Evolutionary conservation across 495 filamentous ascomycete species (phyloP), one percentile per base, ranked within the genome.

Genomic region (Poronia punctata): DNA sequence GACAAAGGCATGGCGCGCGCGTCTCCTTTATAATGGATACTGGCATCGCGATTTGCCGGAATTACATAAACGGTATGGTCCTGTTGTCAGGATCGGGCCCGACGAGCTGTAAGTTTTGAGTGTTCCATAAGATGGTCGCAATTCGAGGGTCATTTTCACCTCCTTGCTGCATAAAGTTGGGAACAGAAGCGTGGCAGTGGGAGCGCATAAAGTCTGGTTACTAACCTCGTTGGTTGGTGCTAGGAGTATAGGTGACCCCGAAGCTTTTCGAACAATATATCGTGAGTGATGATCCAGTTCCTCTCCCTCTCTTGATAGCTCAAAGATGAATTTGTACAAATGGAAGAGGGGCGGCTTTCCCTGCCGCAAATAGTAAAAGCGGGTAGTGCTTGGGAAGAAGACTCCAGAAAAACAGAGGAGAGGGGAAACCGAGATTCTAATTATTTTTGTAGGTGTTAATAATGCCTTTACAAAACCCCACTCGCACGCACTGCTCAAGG

Each of bases 51-150:
- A 33, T 25, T 22, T 41, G 9, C 14, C 33, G 2, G 27, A 12
- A 2, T 16, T 33, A 12, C 38, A 41, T 20, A 19, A 16, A 17
- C 38, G 38, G 12, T 33, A 41, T 20, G 38, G 38, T 4, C 29
- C 38, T 5, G 38, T 41, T 9, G 38, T 41, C 14, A 41, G 38
- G 21, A 41, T 41, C 32, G 38, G 38, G 9, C 38, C 38, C 9
- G 34, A 26, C 20, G 38, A 41, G 15, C 21, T 41, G 38, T 41
- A 17, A 41, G 38, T 41, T 4, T n/a, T n/a, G n/a, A n/a, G n/a
- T n/a, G n/a, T n/a, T n/a, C n/a, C n/a, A n/a, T n/a, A n/a, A n/a
- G n/a, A n/a, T n/a, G n/a, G n/a, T n/a, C n/a, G n/a, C n/a, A n/a
- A n/a, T n/a, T n/a, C n/a, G n/a, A n/a, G n/a, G n/a, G n/a, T n/a